These are phyloP conservation scores for Kappamyces sp. DNA, from an alignment of 192 early-diverging fungal genomes.

Conservation along the genomic window DNA sequence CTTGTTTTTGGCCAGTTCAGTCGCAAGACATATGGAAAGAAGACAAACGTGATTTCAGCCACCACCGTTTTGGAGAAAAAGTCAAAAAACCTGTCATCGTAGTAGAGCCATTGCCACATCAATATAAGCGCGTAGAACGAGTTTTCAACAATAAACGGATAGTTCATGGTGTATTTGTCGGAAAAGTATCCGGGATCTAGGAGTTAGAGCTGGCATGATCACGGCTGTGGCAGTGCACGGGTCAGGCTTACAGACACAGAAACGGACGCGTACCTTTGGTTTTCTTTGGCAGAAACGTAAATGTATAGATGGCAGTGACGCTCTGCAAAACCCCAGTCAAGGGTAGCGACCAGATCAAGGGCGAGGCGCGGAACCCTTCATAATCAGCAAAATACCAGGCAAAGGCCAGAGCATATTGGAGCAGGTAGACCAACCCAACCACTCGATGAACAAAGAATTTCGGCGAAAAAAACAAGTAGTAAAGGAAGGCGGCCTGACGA, in stretches of 20 bases:
- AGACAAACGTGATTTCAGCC: slow-evolving; percentile 22
- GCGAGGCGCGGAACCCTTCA: slow-evolving; percentile 14
- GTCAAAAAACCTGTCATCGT: slow-evolving; percentile 19
- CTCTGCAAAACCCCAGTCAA: slow-evolving; percentile 23
- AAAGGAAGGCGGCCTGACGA: slow-evolving; percentile 17
- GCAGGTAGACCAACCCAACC: slow-evolving; percentile 17
- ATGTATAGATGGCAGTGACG: slow-evolving; percentile 25
- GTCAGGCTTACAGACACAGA: no score
- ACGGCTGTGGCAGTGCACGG: no score
- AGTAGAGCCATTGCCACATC: slow-evolving; percentile 26
- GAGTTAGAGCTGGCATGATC: neutral
- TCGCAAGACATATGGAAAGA: slow-evolving; percentile 25
- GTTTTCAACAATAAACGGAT: slow-evolving; percentile 29
- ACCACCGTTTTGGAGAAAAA: slow-evolving; percentile 16
- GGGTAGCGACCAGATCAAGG: slow-evolving; percentile 20
- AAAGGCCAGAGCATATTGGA: slow-evolving; percentile 26
- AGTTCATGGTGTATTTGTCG: slow-evolving; percentile 23
- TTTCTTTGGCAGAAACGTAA: slow-evolving; percentile 26
- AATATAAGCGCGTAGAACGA: slow-evolving; percentile 31
- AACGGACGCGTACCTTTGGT: slow-evolving; percentile 10
- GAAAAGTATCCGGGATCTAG: slow-evolving; percentile 22
- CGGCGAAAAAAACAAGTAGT: slow-evolving; percentile 11
- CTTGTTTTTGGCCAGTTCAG: slow-evolving; percentile 25
- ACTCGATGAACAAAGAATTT: slow-evolving; percentile 24
- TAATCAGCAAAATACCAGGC: slow-evolving; percentile 24